phyloP scores from a whole-genome alignment of 148 eudicot genomes.

The Rhododendron molle region DNA sequence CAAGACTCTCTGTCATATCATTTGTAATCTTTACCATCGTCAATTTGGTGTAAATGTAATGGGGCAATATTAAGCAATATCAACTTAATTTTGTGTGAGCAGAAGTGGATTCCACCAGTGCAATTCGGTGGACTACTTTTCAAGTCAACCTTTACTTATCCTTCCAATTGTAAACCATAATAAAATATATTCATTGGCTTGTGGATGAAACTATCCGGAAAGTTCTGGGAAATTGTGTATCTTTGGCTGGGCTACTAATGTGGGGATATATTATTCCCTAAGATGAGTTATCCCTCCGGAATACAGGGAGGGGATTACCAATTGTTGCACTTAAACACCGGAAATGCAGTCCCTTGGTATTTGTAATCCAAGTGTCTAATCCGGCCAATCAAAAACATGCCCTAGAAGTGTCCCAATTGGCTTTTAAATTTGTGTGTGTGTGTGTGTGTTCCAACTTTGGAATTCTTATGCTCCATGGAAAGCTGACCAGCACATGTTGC shows the following conservation, averaged over 20 bases:
- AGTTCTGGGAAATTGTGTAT: background rate
- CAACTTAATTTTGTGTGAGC: background rate
- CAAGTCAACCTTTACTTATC: background rate
- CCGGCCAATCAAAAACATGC: background rate
- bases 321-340: background rate
- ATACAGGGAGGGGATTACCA: background rate
- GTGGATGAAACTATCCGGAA: background rate
- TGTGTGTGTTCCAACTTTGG: background rate
- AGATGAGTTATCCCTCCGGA: background rate
- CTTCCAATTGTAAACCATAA: background rate
- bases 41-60: background rate
- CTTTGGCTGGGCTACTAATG: background rate
- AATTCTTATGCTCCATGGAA: background rate
- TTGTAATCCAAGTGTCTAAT: background rate
- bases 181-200: background rate
- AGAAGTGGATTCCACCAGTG: background rate
- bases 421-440: background rate
- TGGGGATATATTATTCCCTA: background rate
- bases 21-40: background rate
- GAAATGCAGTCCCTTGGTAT: background rate
- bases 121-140: background rate
- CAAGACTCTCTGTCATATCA: background rate
- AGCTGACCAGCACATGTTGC: background rate
- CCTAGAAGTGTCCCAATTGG: background rate
- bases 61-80: background rate